Evolutionary conservation across 192 early-diverging fungal species (phyloP).

Genomic region (Coemansia guatemalensis): DNA sequence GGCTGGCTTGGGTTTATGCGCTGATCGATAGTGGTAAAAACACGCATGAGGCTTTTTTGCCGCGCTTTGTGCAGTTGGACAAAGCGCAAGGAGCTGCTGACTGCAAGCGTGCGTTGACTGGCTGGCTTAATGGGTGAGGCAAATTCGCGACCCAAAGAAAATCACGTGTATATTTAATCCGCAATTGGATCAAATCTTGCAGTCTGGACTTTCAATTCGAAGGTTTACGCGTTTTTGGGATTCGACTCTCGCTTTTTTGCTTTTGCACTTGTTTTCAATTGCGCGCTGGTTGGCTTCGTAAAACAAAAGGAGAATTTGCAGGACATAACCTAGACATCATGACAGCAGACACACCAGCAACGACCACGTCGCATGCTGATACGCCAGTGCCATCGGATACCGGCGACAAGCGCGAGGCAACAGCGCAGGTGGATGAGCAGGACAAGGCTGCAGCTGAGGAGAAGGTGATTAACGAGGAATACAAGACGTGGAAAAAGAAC

Average conservation of each 20-base stretch:
- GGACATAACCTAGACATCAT: neutral
- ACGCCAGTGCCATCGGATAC: slow-evolving; percentile 45
- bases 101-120: neutral
- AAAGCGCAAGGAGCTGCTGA: neutral
- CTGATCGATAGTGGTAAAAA: neutral
- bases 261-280: neutral
- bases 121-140: neutral
- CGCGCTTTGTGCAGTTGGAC: neutral
- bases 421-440: slow-evolving; percentile 39
- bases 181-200: neutral
- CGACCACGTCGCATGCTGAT: slow-evolving; percentile 44
- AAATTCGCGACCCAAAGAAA: neutral
- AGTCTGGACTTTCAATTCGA: too few species aligned
- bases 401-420: slow-evolving; percentile 22
- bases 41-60: neutral
- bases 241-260: neutral
- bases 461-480: slow-evolving; percentile 93
- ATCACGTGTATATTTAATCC: neutral
- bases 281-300: neutral
- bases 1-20: neutral
- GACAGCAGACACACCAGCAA: slow-evolving; percentile 36
- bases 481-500: slow-evolving; percentile 99
- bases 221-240: neutral
- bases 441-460: slow-evolving; percentile 60
- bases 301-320: neutral